Percentiles rank a stretch among this genome's conserved stretches.
Evolutionary conservation across 441 rosid genomes (phyloP).

Genomic region (Viola pubescens): DNA sequence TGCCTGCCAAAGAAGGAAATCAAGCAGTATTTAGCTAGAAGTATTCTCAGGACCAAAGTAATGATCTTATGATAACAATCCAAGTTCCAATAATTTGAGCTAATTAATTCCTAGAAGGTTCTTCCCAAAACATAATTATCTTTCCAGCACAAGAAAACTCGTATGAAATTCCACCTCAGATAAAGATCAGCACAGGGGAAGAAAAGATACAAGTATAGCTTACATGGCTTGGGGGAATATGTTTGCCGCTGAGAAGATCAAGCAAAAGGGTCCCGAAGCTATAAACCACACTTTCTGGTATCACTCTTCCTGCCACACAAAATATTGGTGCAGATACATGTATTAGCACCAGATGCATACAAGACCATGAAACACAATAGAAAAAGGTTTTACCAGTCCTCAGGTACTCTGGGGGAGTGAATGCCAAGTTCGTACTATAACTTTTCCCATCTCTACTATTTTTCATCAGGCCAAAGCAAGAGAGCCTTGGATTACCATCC

Average conservation of each 20-base stretch:
- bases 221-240: conserved; percentile 97
- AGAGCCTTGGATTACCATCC: conserved; percentile 94
- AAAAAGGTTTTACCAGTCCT: conserved; percentile 57
- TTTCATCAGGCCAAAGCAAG: conserved; percentile 96
- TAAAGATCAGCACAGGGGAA: conserved; percentile 15
- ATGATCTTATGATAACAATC: neutral
- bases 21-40: conserved; percentile 9
- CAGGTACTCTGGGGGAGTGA: conserved; percentile 95
- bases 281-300: conserved; percentile 82
- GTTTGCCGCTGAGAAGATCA: conserved; percentile 97
- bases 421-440: conserved; percentile 95
- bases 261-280: conserved; percentile 93
- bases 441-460: conserved; percentile 98
- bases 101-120: conserved; percentile 1
- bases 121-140: neutral
- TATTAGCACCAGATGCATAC: neutral
- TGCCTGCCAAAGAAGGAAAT: conserved; percentile 49
- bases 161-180: conserved; percentile 4
- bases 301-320: conserved; percentile 74
- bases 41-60: neutral
- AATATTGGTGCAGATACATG: conserved; percentile 14
- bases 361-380: conserved; percentile 6
- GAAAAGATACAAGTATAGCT: conserved; percentile 14
- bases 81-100: neutral
- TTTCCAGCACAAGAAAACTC: neutral